Base-by-base conservation (phyloP, 305 asterid species). In the Fraxinus latifolia region DNA sequence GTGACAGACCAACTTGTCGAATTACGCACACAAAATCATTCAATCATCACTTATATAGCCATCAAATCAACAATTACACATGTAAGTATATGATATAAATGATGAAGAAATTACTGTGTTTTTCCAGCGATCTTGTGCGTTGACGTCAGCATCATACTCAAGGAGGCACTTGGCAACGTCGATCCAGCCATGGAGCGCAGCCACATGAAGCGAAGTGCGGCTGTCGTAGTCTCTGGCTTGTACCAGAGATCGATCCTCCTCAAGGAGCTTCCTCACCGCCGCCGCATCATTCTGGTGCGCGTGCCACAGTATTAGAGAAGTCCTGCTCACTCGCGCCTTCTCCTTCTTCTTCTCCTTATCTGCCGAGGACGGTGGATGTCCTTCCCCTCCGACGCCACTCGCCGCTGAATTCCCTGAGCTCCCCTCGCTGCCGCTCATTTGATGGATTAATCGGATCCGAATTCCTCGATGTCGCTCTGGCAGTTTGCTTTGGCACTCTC, bases 121-220 rank as follows among this genome's bases (percentile, higher is more conserved):
- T 87, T 89, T 94, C 99, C 99, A 96, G 0, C 99, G 98, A 90
- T 96, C 99, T 53, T 90, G 98, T 29, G 98, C 95, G 89, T 96
- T 96, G 89, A 96, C 95, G 62, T 96, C 97, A 42, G 99, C 98
- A 21, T 93, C 81, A 80, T 82, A 88, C 60, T 91, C 94, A 12
- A 96, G 88, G 80, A 96, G 92, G 83, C 94, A 90, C 83, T 90
- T 91, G 39, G 93, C 98, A 12, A 92, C 89, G 75, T 93, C 98
- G 89, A 90, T 88, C 99, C 96, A 96, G 9, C 98, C 99, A 88
- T 93, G 99, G 34, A 96, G 87, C 19, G 98, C 95, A 21, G 97
- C 97, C 29, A 96, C 98, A 80, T 96, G 99, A 73, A 96, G 98
- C 29, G 99, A 97, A 78, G 98, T 92, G 81, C 99, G 92, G 60